Evolutionary conservation across 441 rosid genomes (phyloP).

Genomic region (Gossypium davidsonii): DNA sequence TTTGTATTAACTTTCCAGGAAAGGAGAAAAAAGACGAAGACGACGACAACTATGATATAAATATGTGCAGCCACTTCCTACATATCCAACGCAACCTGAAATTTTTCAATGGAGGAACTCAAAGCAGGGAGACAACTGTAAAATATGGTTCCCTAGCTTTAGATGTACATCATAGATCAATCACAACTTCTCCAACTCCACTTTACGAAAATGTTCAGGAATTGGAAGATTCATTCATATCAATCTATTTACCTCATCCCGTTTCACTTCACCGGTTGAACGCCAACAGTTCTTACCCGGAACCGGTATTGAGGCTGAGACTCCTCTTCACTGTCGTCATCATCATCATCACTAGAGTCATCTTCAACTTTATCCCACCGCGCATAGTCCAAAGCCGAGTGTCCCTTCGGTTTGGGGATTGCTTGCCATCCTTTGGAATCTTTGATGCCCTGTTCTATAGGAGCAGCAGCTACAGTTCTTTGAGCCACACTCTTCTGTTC

Average conservation of each 20-base stretch:
- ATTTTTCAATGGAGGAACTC: neutral
- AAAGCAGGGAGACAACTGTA: neutral
- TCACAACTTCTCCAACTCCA: neutral
- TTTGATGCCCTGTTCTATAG: conserved; percentile 32
- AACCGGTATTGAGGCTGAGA: conserved; percentile 65
- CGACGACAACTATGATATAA: too few species aligned
- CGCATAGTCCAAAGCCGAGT: conserved; percentile 74
- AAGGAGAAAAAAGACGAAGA: too few species aligned
- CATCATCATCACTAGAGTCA: conserved; percentile 69
- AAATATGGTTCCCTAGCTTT: neutral
- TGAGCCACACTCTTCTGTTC: conserved; percentile 21
- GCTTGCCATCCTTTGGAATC: conserved; percentile 72
- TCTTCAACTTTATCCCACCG: conserved; percentile 81
- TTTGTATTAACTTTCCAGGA: too few species aligned
- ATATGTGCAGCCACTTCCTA: neutral
- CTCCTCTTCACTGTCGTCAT: conserved; percentile 48
- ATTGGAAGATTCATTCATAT: neutral
- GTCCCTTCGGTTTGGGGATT: conserved; percentile 94
- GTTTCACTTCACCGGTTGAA: conserved; percentile 61
- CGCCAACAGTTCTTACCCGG: conserved; percentile 73
- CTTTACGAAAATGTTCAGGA: neutral
- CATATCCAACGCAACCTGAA: neutral
- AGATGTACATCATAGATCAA: neutral
- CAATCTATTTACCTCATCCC: neutral
- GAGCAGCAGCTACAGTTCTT: conserved; percentile 25